These are phyloP conservation scores for Gossypium lobatum DNA, from an alignment of 441 rosid genomes.

Conservation along the genomic window DNA sequence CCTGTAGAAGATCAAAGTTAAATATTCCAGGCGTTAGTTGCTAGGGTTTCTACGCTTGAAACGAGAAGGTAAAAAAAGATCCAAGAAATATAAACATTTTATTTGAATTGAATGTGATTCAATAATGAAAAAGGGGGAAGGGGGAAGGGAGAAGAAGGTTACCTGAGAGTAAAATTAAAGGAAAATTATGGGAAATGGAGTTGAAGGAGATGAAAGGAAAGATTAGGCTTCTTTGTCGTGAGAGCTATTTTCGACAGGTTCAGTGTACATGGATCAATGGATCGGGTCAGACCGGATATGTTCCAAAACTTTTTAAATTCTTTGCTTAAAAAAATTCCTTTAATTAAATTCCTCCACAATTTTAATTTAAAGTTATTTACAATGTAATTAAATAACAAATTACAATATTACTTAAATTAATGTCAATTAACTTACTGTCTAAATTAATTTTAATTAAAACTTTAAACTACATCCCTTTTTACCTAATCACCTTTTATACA, in stretches of 20 bases:
- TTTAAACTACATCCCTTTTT: no score
- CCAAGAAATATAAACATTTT: neutral
- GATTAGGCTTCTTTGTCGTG: neutral
- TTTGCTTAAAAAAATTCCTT: no score
- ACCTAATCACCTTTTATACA: no score
- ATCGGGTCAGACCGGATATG: neutral
- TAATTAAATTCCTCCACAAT: no score
- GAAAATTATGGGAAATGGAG: neutral
- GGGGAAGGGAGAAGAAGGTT: neutral
- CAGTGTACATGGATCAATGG: neutral
- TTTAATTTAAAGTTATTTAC: no score
- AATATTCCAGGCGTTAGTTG: neutral
- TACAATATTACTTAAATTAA: no score
- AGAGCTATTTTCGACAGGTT: neutral
- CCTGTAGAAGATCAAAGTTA: slow-evolving; percentile 2
- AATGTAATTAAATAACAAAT: no score
- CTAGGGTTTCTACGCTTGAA: neutral
- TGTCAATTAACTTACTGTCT: no score
- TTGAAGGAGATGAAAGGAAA: neutral
- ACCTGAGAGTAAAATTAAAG: neutral
- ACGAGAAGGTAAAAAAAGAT: neutral
- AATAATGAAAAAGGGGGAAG: neutral
- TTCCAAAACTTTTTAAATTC: no score
- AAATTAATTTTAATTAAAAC: no score
- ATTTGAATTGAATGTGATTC: neutral